Conservation (phyloP, 1,284 basidiomycete genomes). For the Irpex lacteus region DNA sequence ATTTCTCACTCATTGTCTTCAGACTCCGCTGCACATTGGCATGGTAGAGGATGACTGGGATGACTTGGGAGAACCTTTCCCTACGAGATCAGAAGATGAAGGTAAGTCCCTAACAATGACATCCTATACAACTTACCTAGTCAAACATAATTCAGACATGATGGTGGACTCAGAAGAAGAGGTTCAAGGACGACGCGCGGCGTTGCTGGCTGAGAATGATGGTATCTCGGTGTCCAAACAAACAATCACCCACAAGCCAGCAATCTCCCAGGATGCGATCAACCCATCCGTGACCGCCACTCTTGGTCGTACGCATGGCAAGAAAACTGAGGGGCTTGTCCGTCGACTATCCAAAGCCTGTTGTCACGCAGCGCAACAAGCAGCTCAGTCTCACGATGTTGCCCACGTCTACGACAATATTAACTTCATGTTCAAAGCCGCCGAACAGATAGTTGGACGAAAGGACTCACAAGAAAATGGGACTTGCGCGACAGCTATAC, state of each 20-base stretch:
- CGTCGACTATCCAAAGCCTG: not conserved
- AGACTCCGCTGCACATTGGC: too few species aligned
- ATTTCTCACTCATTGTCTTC: too few species aligned
- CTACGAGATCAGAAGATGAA: too few species aligned
- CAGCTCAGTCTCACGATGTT: slow-evolving; percentile 7
- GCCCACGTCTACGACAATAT: slow-evolving; percentile 26
- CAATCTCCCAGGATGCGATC: not conserved
- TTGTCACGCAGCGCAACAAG: not conserved
- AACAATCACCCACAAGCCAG: not conserved
- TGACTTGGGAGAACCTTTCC: too few species aligned
- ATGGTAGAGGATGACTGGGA: too few species aligned
- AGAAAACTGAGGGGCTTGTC: not conserved
- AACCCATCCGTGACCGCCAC: not conserved
- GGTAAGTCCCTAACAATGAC: too few species aligned
- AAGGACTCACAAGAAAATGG: slow-evolving; percentile 28
- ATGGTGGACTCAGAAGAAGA: too few species aligned
- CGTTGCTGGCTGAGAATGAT: too few species aligned
- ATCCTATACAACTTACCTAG: too few species aligned
- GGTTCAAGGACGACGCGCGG: too few species aligned
- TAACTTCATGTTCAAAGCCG: slow-evolving; percentile 5
- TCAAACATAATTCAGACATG: too few species aligned
- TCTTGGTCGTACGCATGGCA: not conserved
- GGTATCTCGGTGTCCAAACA: too few species aligned
- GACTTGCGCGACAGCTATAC: slow-evolving; percentile 25
- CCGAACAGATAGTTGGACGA: slow-evolving; percentile 7